Evolutionary conservation across 2,329 filamentous ascomycete species (phyloP), one percentile per base, ranked within the genome.

Genomic region (Ascochyta viciae-villosae): DNA sequence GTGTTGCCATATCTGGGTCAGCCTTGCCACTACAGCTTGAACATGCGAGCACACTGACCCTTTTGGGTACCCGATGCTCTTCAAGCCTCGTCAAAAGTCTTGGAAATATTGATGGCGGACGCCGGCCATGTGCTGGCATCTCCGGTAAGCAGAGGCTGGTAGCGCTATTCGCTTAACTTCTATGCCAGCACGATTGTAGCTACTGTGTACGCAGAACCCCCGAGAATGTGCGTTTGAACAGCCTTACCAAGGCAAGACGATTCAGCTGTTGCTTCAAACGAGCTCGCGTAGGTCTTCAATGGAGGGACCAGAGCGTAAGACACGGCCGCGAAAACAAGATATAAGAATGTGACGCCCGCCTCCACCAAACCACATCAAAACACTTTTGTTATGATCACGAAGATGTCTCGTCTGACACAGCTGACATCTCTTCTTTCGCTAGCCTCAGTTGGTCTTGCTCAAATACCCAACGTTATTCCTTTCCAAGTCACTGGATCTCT

Each of bases 401-500:
- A 56, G 10, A 69, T 69, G 64, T 38, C 54, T 65, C 66, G 60
- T 50, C 50, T 63, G 16, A 48, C 58, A 40, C 39, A 53, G 26
- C 13, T 65, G 35, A 40, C 48, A 8, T 63, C 64, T 12, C 26
- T 69, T 0, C 49, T 71, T 24, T 62, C 61, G 31, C 49, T 71
- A 16, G 67, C 56, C 29, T 61, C 64, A 3, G 33, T 62, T 22
- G 52, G 57, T 24, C 34, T 63, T 35, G 65, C 69, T 43, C 67
- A 65, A 24, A 57, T 65, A 22, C 66, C 66, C 9, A 59, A 48
- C 34, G 66, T 65, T 15, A 66, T 62, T 6, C 65, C 67, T 6
- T 71, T 74, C 35, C 40, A 50, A 13, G 62, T 74, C 1, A 64
- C 65, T 54, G 73, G 71, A 16, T 64, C 58, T 33, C 62, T 75